Evolutionary conservation across 106 monocot species (phyloP).

Genomic region (Posidonia australis): DNA sequence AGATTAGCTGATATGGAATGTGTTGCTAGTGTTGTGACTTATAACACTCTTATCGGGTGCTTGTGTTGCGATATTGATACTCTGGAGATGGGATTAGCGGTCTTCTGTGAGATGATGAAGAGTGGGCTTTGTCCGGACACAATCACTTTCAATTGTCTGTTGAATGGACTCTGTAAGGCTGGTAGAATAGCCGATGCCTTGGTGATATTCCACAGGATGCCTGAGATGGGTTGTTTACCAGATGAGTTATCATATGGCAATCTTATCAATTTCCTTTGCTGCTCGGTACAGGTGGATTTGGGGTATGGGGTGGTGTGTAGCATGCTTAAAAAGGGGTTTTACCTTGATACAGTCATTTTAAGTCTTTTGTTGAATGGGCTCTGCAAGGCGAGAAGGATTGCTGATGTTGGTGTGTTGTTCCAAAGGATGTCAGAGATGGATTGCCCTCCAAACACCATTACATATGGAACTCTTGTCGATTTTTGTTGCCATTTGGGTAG

Average conservation of each 20-base stretch:
- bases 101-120: constrained; percentile 6
- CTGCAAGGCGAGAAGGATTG: neutral
- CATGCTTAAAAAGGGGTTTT: constrained; percentile 8
- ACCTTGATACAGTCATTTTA: constrained; percentile 1
- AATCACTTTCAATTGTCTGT: constrained; percentile 14
- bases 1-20: constrained; percentile 16
- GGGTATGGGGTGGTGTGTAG: neutral
- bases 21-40: constrained; percentile 14
- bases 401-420: constrained; percentile 1
- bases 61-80: neutral
- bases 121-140: constrained; percentile 4
- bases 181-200: constrained; percentile 12
- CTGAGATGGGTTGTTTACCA: constrained; percentile 5
- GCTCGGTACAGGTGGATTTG: neutral
- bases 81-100: neutral
- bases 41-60: constrained; percentile 17
- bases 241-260: constrained; percentile 1
- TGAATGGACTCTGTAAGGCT: constrained; percentile 11
- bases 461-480: constrained; percentile 10
- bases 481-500: neutral
- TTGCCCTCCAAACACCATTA: neutral
- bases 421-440: constrained; percentile 6
- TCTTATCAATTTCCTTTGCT: constrained; percentile 7
- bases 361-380: constrained; percentile 8
- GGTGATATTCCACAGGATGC: constrained; percentile 12